These are phyloP conservation scores for Aspergillus heteromorphus DNA, from an alignment of 495 filamentous ascomycete genomes.

Conservation along the genomic window DNA sequence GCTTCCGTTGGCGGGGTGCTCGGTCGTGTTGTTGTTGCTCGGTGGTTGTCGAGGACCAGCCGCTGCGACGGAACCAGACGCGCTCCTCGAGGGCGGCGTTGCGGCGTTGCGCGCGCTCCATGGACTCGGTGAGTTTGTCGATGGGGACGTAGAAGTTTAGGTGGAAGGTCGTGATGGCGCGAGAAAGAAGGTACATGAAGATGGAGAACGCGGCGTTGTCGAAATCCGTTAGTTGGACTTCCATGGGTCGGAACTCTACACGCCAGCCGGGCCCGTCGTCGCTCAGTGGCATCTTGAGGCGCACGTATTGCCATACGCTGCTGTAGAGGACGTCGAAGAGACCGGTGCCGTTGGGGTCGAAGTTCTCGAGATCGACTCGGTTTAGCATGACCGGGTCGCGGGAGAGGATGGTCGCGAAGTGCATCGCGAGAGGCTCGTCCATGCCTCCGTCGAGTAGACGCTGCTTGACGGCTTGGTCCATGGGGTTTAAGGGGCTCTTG, in stretches of 20 bases:
- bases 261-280: constrained; percentile 76
- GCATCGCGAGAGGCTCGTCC: constrained; percentile 81
- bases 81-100: constrained; percentile 69
- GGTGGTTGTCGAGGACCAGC: constrained; percentile 42
- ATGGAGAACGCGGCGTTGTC: constrained; percentile 87
- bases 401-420: constrained; percentile 90
- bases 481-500: constrained; percentile 71
- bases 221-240: constrained; percentile 88
- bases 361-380: constrained; percentile 67
- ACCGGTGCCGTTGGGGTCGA: constrained; percentile 70
- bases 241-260: constrained; percentile 89
- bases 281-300: constrained; percentile 78
- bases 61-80: constrained; percentile 64
- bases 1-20: constrained; percentile 65
- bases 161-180: constrained; percentile 75
- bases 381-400: constrained; percentile 87
- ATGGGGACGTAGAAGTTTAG: constrained; percentile 93
- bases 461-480: constrained; percentile 66
- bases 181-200: constrained; percentile 81
- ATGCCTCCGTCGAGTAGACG: constrained; percentile 78
- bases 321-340: constrained; percentile 89
- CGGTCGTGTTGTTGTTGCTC: constrained; percentile 43
- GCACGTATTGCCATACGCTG: constrained; percentile 92
- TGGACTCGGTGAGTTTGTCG: constrained; percentile 60
- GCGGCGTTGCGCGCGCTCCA: constrained; percentile 75